Base-by-base conservation (phyloP, 768 basidiomycete species). In the Lactarius trivialis region DNA sequence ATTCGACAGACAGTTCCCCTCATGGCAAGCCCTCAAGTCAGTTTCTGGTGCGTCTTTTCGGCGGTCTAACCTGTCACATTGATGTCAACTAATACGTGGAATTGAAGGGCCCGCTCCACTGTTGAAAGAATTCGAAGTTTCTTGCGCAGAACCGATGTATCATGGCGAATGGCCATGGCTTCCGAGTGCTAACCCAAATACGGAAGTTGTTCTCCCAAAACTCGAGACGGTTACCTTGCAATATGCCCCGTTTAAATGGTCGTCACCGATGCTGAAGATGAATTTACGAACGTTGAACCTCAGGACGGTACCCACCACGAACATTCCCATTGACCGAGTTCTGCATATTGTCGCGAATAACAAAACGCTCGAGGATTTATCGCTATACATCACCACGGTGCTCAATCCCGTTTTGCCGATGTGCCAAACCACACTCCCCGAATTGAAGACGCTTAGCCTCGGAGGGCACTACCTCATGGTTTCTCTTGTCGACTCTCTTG, bases 171-270 rank as follows among this genome's bases (percentile, higher is more conserved):
- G 88, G 89, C 78, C 81, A 7, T 91, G 89, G 89, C 76, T 89
- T 19, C 88, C 87, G 1, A 85, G 79, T 24, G 75, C 76, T 5
- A 71, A 73, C 21, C 72, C 76, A 3, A 71, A 68, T 55, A 68
- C 72, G 24, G 57, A 70, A 15, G 64, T 72, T 49, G 62, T 72
- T 26, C 76, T 87, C 3, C 78, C 81, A 6, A 76, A 77, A 30
- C 76, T 89, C 28, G 70, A 77, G 60, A 78, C 81, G 0, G 73
- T 91, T 14, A 88, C 86, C 28, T 75, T 90, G 12, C 85, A 87
- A 67, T 80, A 88, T 64, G 81, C 85, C 5, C 88, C 89, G 0
- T 89, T 90, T 77, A 86, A 84, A 71, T 87, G 86, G 83, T 85
- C 84, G 3, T 86, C 88, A 0, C 85, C 89, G 1, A 82, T 90